Percentiles rank a stretch among this genome's conserved stretches.
Conservation (phyloP, 106 monocot species). For the Dioscorea zingiberensis region DNA sequence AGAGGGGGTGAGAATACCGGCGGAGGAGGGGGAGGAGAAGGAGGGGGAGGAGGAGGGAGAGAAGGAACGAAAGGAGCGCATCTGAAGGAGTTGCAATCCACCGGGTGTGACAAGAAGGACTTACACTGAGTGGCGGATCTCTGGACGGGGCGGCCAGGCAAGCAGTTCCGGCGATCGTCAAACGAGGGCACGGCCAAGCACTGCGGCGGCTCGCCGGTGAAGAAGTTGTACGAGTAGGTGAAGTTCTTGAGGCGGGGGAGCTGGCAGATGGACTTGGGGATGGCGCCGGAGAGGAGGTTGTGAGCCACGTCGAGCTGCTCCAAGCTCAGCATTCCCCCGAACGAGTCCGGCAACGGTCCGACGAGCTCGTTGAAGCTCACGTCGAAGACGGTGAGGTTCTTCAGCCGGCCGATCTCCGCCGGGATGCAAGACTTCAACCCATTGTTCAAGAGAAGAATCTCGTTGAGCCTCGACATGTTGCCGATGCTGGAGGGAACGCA, state of each 20-base stretch:
- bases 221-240: constrained; percentile 69
- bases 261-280: constrained; percentile 40
- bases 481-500: constrained; percentile 84
- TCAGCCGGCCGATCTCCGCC: constrained; percentile 47
- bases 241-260: constrained; percentile 53
- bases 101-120: constrained; percentile 27
- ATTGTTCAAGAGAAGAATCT: constrained; percentile 74
- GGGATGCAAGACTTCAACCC: constrained; percentile 69
- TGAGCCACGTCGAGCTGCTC: constrained; percentile 68
- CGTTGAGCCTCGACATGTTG: constrained; percentile 71
- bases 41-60: constrained; percentile 16
- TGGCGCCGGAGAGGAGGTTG: constrained; percentile 43
- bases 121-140: constrained; percentile 33
- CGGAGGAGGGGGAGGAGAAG: constrained; percentile 1
- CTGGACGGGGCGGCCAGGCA: constrained; percentile 36
- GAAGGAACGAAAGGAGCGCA: constrained; percentile 29
- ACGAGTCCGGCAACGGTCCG: constrained; percentile 39
- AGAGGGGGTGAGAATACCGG: constrained; percentile 9
- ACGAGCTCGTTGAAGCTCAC: constrained; percentile 67
- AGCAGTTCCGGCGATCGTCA: constrained; percentile 49
- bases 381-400: constrained; percentile 62
- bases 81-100: constrained; percentile 22
- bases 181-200: constrained; percentile 31
- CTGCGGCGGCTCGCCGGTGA: constrained; percentile 51
- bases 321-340: constrained; percentile 29